phyloP scores from a whole-genome alignment of 176 grass and related monocot species.

The Carex scoparia region DNA sequence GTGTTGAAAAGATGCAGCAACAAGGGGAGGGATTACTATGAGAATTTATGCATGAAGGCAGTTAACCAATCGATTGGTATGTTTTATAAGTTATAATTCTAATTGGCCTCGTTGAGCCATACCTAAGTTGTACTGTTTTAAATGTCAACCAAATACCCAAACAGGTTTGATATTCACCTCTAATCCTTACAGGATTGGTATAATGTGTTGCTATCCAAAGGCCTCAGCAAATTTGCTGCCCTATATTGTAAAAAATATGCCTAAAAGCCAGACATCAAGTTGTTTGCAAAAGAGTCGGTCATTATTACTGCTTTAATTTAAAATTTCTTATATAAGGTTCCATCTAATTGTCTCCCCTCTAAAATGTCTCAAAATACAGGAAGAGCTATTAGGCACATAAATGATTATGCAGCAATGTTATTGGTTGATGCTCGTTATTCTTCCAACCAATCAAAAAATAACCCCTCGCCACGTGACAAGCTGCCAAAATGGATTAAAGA shows the following conservation, averaged over 20 bases:
- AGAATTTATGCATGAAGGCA: conserved; percentile 98
- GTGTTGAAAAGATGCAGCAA: conserved; percentile 58
- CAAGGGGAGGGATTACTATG: conserved; percentile 83
- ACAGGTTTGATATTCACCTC: neutral
- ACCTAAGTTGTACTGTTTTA: neutral
- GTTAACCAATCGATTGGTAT: conserved; percentile 97
- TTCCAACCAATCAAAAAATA: conserved; percentile 27
- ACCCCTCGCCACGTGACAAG: conserved; percentile 52
- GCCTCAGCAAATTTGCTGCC: neutral
- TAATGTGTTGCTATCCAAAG: neutral
- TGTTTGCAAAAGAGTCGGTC: neutral
- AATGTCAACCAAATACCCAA: neutral
- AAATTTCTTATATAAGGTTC: neutral
- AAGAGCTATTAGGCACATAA: conserved; percentile 91
- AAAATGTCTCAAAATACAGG: conserved; percentile 47
- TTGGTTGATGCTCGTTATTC: conserved; percentile 78
- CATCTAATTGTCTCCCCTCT: neutral
- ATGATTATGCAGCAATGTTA: conserved; percentile 92
- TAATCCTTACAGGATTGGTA: neutral
- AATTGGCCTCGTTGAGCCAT: neutral
- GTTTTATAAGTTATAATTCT: neutral
- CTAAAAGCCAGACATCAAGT: neutral
- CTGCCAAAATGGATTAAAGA: conserved; percentile 89
- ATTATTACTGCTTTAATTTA: neutral
- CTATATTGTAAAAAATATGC: neutral